A percentile compares a stretch with the other conserved stretches of the same genome.
Conservation (phyloP, 805 yeast genomes). For the Teunomyces kruisii region DNA sequence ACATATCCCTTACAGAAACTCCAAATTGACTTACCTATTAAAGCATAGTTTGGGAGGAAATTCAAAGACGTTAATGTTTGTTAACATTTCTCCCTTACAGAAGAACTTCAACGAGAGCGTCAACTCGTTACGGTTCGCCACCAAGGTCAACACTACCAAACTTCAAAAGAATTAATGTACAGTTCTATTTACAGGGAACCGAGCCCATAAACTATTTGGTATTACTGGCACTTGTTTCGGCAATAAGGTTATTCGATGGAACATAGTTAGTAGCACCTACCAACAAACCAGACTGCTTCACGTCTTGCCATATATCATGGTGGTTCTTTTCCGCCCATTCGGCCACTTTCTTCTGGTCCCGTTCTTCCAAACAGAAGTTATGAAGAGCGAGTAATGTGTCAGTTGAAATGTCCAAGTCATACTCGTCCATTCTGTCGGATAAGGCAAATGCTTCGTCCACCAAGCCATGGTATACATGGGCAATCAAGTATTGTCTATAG, state of each 20-base stretch:
- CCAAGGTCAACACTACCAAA: slow-evolving; percentile 67
- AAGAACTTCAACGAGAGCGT: slow-evolving; percentile 72
- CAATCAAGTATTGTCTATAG: slow-evolving; percentile 61
- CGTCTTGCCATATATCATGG: slow-evolving; percentile 28
- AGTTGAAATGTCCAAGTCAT: slow-evolving; percentile 43
- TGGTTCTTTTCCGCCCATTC: slow-evolving; percentile 34
- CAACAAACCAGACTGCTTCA: slow-evolving; percentile 23
- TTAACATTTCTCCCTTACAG: slow-evolving; percentile 71
- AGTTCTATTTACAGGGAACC: slow-evolving; percentile 3
- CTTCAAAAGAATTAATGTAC: slow-evolving; percentile 6
- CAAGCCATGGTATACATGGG: slow-evolving; percentile 67
- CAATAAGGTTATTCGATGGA: slow-evolving; percentile 30
- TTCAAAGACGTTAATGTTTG: slow-evolving; percentile 92
- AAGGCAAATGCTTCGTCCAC: slow-evolving; percentile 55
- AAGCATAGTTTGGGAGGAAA: slow-evolving; percentile 83
- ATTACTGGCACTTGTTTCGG: slow-evolving; percentile 6
- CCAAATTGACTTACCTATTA: slow-evolving; percentile 76
- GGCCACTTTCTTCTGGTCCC: slow-evolving; percentile 28
- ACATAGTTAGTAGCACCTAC: slow-evolving; percentile 26
- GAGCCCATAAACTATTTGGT: not conserved
- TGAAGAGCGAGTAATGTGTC: slow-evolving; percentile 49
- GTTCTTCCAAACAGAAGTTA: slow-evolving; percentile 38
- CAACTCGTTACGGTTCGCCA: slow-evolving; percentile 85
- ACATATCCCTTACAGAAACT: slow-evolving; percentile 69
- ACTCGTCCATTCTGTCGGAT: slow-evolving; percentile 47